Evolutionary conservation across 106 monocot species (phyloP).

Genomic region (Apostasia shenzhenica): DNA sequence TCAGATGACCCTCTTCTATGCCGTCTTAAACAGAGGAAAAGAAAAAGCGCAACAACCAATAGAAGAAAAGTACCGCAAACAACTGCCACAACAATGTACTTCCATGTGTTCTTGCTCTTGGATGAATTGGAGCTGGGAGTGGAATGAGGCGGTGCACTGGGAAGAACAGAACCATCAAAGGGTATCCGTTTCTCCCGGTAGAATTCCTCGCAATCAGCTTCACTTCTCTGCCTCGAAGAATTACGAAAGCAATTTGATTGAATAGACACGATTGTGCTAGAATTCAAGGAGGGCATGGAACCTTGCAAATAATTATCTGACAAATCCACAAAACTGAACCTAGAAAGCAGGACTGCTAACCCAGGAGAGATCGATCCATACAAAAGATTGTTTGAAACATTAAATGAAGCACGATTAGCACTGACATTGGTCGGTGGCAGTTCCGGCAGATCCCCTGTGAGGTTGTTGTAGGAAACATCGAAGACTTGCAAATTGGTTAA

Average conservation of each 20-base stretch:
- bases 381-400: slow-evolving; percentile 59
- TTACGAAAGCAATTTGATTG: slow-evolving; percentile 49
- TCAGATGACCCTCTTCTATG: slow-evolving; percentile 11
- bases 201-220: slow-evolving; percentile 42
- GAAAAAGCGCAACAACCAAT: slow-evolving; percentile 9
- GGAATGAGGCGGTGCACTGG: slow-evolving; percentile 13
- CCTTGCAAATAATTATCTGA: slow-evolving; percentile 76
- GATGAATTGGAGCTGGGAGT: slow-evolving; percentile 6
- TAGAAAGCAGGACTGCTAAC: slow-evolving; percentile 12
- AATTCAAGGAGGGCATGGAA: slow-evolving; percentile 4
- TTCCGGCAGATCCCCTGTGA: slow-evolving; percentile 22
- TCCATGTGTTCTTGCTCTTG: slow-evolving; percentile 26
- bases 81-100: slow-evolving; percentile 51
- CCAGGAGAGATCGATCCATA: slow-evolving; percentile 37
- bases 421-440: slow-evolving; percentile 4
- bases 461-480: slow-evolving; percentile 21
- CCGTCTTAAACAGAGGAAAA: slow-evolving; percentile 29
- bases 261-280: slow-evolving; percentile 21
- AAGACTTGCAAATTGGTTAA: slow-evolving; percentile 11
- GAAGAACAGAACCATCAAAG: slow-evolving; percentile 22
- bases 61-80: slow-evolving; percentile 40
- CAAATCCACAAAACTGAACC: slow-evolving; percentile 30
- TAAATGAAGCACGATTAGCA: slow-evolving; percentile 9
- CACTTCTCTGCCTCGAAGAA: slow-evolving; percentile 34
- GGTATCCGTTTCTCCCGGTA: slow-evolving; percentile 40